These are phyloP conservation scores for Solanum medicagineum DNA, from an alignment of 257 asterid species.

Conservation along the genomic window DNA sequence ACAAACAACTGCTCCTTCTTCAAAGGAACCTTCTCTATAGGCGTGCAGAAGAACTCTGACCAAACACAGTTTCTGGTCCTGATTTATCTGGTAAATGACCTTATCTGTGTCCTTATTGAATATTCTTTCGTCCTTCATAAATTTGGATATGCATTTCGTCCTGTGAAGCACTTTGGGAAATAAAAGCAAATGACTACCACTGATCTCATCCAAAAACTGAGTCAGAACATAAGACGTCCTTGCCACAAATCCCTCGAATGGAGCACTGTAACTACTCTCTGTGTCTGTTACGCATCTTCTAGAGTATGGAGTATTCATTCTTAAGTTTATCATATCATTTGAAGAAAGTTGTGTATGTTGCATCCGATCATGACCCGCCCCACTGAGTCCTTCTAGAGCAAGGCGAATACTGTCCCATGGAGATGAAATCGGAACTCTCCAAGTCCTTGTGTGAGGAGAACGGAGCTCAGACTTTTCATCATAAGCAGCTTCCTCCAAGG, in stretches of 20 bases:
- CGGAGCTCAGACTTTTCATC: constrained; percentile 23
- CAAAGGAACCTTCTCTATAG: constrained; percentile 61
- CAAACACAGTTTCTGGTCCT: constrained; percentile 26
- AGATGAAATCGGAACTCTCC: constrained; percentile 41
- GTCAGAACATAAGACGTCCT: constrained; percentile 53
- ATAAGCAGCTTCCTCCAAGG: constrained; percentile 28
- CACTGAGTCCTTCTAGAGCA: constrained; percentile 7
- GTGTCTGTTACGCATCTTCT: constrained; percentile 5
- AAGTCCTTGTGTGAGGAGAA: constrained; percentile 42
- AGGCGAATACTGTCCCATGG: constrained; percentile 59
- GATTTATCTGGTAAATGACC: constrained; percentile 11
- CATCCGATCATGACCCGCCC: constrained; percentile 3
- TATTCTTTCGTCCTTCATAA: constrained; percentile 33
- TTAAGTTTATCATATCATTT: constrained; percentile 3
- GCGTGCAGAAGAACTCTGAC: constrained; percentile 55
- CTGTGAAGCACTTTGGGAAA: constrained; percentile 34
- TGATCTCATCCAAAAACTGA: constrained; percentile 16
- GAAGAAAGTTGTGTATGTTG: constrained; percentile 7
- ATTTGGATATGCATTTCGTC: constrained; percentile 25
- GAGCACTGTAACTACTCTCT: constrained; percentile 6
- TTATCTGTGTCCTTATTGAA: constrained; percentile 12
- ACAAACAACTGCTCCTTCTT: constrained; percentile 82
- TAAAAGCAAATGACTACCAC: constrained; percentile 27
- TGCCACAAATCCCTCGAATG: constrained; percentile 42
- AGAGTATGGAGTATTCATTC: background rate